Evolutionary conservation across 2,329 filamentous ascomycete species (phyloP), one percentile per base, ranked within the genome.

Genomic region (Fusarium tjaetaba): DNA sequence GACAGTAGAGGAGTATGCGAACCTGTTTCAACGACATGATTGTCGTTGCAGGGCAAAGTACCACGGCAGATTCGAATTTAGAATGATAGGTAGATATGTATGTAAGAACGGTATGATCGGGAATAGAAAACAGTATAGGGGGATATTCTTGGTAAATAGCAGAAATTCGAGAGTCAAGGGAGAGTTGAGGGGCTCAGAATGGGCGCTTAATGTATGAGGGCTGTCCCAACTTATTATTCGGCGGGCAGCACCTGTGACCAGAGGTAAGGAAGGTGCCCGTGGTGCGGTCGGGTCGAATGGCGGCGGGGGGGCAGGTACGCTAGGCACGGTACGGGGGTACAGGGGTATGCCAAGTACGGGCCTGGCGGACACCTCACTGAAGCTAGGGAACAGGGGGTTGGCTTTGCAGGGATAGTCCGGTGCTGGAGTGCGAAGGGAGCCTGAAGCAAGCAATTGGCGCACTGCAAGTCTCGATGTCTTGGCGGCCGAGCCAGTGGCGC

Each of bases 11-110:
- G n/a, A 61, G 79, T 83, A 68, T 82, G 79, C 83, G 70, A 82
- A 90, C 88, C 84, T 89, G 88, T 84, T 90, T 90, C 77, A 90
- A 82, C 73, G 88, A 90, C 88, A 90, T 90, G 77, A 71, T 80
- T 77, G 80, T 75, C 76, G 74, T 71, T 70, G 68, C 74, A 69
- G 71, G 74, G 61, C 68, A 72, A 45, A 67, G 49, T 64, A 71
- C 77, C 67, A 70, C 76, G 73, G 64, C 57, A 72, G 67, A 71
- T 43, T 42, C 7, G 16, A 48, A 42, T 38, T 55, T 45, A 67
- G 30, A 57, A 42, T 48, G 39, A 30, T 34, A 57, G 30, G 59
- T 65, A 42, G 52, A 70, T 32, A 64, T 46, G 67, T 32, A 62
- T 36, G 42, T 39, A 53, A 64, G 36, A 63, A 36, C 55, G 36